Evolutionary conservation across 169 alveolate species (phyloP).

Genomic region (Plasmodium ovale): DNA sequence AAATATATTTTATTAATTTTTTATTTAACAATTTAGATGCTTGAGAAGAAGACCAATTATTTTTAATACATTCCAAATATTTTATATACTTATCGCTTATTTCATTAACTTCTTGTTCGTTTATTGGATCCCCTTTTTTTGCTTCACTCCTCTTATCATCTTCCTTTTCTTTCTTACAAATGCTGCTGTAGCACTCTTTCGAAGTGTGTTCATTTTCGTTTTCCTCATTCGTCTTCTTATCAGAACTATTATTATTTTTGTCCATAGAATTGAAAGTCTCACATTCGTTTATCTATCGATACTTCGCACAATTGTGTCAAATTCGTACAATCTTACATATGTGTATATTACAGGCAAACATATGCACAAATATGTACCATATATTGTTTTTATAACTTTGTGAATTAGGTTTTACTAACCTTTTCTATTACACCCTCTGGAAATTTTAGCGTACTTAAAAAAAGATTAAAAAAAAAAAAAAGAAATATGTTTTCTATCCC

Average conservation of each 20-base stretch:
- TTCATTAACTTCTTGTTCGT: constrained; percentile 51
- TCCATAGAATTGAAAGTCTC: constrained; percentile 9
- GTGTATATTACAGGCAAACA: not conserved
- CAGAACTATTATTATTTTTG: not conserved
- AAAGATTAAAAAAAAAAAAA: too few relatives aligned
- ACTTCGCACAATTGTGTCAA: not conserved
- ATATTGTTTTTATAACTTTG: not conserved
- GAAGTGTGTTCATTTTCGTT: not conserved
- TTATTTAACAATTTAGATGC: constrained; percentile 86
- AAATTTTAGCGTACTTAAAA: not conserved
- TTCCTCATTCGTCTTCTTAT: not conserved
- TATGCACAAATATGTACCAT: constrained; percentile 1
- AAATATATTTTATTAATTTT: constrained; percentile 82
- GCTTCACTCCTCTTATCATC: not conserved
- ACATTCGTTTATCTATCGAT: constrained; percentile 2
- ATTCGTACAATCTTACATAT: not conserved
- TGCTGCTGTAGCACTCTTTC: not conserved
- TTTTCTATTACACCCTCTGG: not conserved
- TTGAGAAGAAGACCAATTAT: constrained; percentile 88
- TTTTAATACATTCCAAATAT: constrained; percentile 81
- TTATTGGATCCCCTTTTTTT: not conserved
- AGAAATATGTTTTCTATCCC: too few relatives aligned
- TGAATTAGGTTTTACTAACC: not conserved
- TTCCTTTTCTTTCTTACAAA: constrained; percentile 9
- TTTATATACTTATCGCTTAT: constrained; percentile 70